Percentiles rank a stretch among this genome's conserved stretches.
Conservation (phyloP, 169 alveolate species). For the Perkinsus olseni region DNA sequence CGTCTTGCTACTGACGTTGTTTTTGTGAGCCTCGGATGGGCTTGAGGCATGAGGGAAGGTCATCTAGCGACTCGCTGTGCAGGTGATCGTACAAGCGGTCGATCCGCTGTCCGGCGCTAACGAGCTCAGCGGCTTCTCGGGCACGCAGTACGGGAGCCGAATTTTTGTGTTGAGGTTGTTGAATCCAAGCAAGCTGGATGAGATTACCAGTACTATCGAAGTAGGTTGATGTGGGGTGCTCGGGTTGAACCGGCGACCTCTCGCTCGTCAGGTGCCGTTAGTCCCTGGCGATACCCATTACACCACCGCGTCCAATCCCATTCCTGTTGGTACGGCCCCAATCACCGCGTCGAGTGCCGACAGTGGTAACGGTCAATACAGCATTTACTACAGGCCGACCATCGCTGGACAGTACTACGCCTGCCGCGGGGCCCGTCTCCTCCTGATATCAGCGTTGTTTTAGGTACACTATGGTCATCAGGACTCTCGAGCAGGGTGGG, state of each 20-base stretch:
- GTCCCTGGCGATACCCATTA: not conserved
- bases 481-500: conserved; percentile 9
- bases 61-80: no score
- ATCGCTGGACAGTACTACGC: not conserved
- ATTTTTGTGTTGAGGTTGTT: not conserved
- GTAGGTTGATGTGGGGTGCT: not conserved
- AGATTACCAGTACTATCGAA: not conserved
- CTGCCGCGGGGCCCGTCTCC: not conserved
- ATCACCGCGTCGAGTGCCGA: not conserved
- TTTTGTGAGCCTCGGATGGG: no score
- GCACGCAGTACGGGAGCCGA: not conserved
- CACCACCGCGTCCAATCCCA: not conserved
- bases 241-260: not conserved
- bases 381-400: not conserved
- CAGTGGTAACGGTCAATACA: not conserved
- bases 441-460: not conserved
- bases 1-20: no score
- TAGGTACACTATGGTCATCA: not conserved
- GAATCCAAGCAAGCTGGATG: not conserved
- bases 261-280: not conserved
- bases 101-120: not conserved
- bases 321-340: not conserved
- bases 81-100: not conserved
- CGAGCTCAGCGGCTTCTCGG: not conserved
- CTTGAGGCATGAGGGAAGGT: no score